Conservation (phyloP, 495 filamentous ascomycete genomes). For the Penicillium riverlandense region DNA sequence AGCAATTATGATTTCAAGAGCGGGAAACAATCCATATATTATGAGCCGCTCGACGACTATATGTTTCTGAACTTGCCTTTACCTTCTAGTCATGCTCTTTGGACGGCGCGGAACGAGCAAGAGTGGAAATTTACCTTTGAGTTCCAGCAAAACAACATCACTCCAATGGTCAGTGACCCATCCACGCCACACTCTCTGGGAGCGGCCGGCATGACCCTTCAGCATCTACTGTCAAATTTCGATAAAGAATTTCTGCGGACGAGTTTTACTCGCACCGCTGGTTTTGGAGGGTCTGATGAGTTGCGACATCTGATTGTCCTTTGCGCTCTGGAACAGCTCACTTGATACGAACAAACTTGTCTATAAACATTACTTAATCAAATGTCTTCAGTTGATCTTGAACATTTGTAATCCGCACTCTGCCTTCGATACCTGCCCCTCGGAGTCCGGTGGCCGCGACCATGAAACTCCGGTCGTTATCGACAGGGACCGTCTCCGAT, state of each 20-base stretch:
- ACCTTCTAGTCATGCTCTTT: slow-evolving; percentile 5
- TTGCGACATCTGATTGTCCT: slow-evolving; percentile 2
- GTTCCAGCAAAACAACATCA: neutral
- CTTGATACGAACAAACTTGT: neutral
- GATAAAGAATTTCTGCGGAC: neutral
- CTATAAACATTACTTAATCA: too few species aligned
- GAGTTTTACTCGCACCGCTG: neutral
- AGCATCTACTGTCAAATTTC: neutral
- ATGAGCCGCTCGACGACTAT: slow-evolving; percentile 10
- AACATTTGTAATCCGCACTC: neutral
- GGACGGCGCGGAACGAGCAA: slow-evolving; percentile 2
- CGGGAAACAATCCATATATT: slow-evolving; percentile 2
- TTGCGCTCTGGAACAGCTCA: slow-evolving; percentile 3
- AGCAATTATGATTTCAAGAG: slow-evolving; percentile 1
- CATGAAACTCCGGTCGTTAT: neutral
- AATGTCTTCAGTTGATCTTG: too few species aligned
- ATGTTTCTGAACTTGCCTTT: slow-evolving; percentile 7
- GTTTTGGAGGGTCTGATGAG: slow-evolving; percentile 5
- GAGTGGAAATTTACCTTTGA: slow-evolving; percentile 2
- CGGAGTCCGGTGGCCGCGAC: slow-evolving; percentile 2
- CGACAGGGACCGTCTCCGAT: too few species aligned
- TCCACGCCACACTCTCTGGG: neutral
- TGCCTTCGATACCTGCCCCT: neutral
- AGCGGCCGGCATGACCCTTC: neutral
- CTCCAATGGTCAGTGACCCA: neutral